Evolutionary conservation across 2,329 filamentous ascomycete species (phyloP), one percentile per base, ranked within the genome.

Genomic region (Colletotrichum lini): DNA sequence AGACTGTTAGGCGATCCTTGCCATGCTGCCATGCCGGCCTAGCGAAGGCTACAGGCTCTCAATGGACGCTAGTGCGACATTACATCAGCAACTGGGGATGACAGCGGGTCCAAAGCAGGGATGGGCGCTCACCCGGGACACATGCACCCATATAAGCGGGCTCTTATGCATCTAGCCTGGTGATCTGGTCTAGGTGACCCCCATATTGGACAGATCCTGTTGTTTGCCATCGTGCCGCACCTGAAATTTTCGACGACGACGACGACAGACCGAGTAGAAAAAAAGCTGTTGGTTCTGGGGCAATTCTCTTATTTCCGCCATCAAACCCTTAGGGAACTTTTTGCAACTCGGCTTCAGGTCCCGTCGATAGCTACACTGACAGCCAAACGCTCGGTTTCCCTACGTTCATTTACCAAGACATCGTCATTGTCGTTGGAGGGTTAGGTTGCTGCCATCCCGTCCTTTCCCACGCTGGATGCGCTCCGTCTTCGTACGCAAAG

Each of bases 131-230:
- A 61, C 67, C 44, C 57, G 67, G 67, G 52, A 68, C 50, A 68
- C 50, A 54, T 68, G 45, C 65, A 68, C 52, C 38, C 65, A 68
- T 64, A 62, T 72, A 70, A 70, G 60, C 66, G 66, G 65, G 66
- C 60, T 72, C 53, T 70, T 72, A 72, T 72, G 70, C 70, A 72
- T 65, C 66, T 70, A 72, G 53, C 66, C 70, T 70, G 69, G 65
- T 72, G 65, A 70, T 70, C 45, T 69, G 38, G 66, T 54, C 42
- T 61, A 40, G 56, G 61, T 70, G 66, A 52, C 64, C 56, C 65
- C 64, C 56, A 61, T 67, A 67, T 47, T 50, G 65, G 70, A 44
- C 67, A 70, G 53, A 70, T 72, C 66, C 65, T 64, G 53, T 70
- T 72, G 65, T 69, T 56, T 52, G 52, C 53, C 35, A 52, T 57